A percentile compares a stretch with the other conserved stretches of the same genome.
These are phyloP conservation scores for Peniophora sp. DNA, from an alignment of 1,284 basidiomycete genomes.

Conservation along the genomic window DNA sequence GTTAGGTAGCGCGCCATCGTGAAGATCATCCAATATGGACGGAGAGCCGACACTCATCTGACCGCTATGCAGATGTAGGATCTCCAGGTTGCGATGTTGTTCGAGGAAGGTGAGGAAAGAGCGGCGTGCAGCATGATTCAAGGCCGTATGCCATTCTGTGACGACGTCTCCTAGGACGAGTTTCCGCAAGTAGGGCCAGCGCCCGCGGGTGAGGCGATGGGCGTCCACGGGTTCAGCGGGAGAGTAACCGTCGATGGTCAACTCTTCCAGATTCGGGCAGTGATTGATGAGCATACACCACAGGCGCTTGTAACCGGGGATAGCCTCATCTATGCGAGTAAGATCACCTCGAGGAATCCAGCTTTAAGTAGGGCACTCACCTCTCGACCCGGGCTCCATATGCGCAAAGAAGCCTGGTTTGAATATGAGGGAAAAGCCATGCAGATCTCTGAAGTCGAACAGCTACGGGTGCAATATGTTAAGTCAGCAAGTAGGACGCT, in stretches of 20 bases:
- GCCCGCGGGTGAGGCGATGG: conserved; percentile 34
- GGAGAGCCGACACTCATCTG: conserved; percentile 42
- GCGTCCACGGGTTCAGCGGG: conserved; percentile 33
- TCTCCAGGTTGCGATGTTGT: conserved; percentile 45
- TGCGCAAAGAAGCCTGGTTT: conserved; percentile 54
- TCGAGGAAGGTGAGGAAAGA: conserved; percentile 63
- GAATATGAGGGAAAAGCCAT: conserved; percentile 50
- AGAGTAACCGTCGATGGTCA: conserved; percentile 49
- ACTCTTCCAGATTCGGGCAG: conserved; percentile 55
- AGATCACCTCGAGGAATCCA: not conserved
- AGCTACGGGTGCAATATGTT: conserved; percentile 52
- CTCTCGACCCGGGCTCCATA: conserved; percentile 44
- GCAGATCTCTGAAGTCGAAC: conserved; percentile 55
- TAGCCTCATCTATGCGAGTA: conserved; percentile 16
- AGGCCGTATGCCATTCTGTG: conserved; percentile 38
- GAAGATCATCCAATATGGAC: conserved; percentile 40
- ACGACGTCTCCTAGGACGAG: conserved; percentile 56
- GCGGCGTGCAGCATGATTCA: conserved; percentile 30
- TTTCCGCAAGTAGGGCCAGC: conserved; percentile 54
- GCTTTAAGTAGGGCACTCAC: conserved; percentile 23
- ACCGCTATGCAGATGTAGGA: conserved; percentile 45
- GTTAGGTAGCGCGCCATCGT: conserved; percentile 34
- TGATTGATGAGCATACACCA: conserved; percentile 62
- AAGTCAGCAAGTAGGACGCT: not conserved
- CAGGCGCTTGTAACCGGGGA: conserved; percentile 34